phyloP scores from a whole-genome alignment of 148 eudicot species.

The Rhododendron griersonianum region DNA sequence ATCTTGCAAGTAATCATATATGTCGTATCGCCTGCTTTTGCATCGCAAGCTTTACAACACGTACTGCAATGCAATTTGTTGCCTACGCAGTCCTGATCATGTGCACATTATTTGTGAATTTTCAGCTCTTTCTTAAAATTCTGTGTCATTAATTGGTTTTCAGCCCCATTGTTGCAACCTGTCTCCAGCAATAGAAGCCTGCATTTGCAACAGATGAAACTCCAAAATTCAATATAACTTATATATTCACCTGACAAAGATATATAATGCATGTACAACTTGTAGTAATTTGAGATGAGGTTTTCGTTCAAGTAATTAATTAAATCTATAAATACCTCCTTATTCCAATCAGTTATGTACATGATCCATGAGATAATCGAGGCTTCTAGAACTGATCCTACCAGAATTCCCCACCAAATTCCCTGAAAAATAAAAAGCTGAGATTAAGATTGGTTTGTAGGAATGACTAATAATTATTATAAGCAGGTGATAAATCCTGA shows the following conservation, averaged over 20 bases:
- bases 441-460: too few relatives aligned
- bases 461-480: too few relatives aligned
- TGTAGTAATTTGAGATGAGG: background rate
- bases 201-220: background rate
- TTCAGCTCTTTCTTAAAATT: too few relatives aligned
- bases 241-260: background rate
- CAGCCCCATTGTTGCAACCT: background rate
- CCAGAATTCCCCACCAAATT: conserved; percentile 8
- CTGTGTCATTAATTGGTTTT: too few relatives aligned
- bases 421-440: background rate
- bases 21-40: too few relatives aligned
- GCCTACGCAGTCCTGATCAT: too few relatives aligned
- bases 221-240: background rate
- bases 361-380: background rate
- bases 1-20: too few relatives aligned
- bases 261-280: background rate
- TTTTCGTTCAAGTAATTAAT: background rate
- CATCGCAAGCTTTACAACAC: too few relatives aligned
- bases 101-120: too few relatives aligned
- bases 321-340: background rate
- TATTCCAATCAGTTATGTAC: conserved; percentile 9
- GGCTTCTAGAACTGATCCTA: background rate
- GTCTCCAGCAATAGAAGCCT: conserved; percentile 7
- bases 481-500: too few relatives aligned
- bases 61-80: too few relatives aligned